Evolutionary conservation across 441 rosid genomes (phyloP), one percentile per base, ranked within the genome.

Genomic region (Adansonia gregorii): DNA sequence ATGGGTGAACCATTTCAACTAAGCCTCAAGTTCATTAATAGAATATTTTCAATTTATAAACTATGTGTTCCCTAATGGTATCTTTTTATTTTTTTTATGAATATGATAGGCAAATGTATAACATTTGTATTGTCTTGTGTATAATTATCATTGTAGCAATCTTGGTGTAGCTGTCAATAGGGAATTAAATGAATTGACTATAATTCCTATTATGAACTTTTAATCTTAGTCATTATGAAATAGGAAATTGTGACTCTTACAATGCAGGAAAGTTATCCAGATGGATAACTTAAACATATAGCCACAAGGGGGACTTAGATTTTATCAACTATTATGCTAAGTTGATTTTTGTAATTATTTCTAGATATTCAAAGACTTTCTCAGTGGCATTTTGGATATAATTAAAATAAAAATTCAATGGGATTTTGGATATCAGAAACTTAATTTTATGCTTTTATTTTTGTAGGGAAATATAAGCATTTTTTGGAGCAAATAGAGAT

Each of bases 361-460:
- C 19, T 31, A 31, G 46, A 35, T 35, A 14, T 31, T 35, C 4
- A 14, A 63, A 31, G 45, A 31, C 4, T 14, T 14, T 63, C 14
- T 61, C 4, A 6, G 14, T 9, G 12, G 35, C 11, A 63, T 63
- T 63, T 45, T 2, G 43, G 41, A 63, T 27, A 63, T 15, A 27
- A 63, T 2, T 27, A 12, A 6, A 63, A 61, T 6, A 8, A 63
- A 24, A 63, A 35, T 63, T 63, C 8, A 27, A n/a, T 8, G 41
- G 17, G 8, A n/a, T 66, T n/a, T 35, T 17, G 15, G 71, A 67
- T 45, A 17, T 65, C 46, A 67, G 52, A 43, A 39, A 67, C 67
- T 27, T 35, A 67, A 52, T 43, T 39, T 2, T 15, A 39, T 35
- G 52, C 27, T 67, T 67, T 1, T 0, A 24, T 19, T 41, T 43